These are phyloP conservation scores for Tricholoma sp. DNA, from an alignment of 768 basidiomycete species.

Conservation along the genomic window DNA sequence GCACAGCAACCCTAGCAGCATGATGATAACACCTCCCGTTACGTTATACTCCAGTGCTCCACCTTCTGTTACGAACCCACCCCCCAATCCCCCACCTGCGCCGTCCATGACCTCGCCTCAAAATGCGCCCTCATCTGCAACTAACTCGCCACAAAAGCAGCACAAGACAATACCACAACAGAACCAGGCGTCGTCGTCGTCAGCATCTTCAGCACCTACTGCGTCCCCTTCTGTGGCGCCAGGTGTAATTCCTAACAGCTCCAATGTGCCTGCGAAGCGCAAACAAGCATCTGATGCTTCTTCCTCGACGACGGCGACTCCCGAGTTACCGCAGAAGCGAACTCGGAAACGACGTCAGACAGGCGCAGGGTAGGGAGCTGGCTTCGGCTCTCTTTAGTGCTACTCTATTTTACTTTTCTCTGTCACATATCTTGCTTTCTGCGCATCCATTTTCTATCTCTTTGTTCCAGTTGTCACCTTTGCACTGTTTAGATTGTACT, in stretches of 20 bases:
- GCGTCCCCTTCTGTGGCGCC: slow-evolving; percentile 27
- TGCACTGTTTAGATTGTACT: slow-evolving; percentile 32
- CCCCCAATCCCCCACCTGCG: slow-evolving; percentile 20
- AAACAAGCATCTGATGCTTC: slow-evolving; percentile 40
- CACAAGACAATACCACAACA: slow-evolving; percentile 48
- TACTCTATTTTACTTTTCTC: slow-evolving; percentile 17
- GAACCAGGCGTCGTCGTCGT: slow-evolving; percentile 22
- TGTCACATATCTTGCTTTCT: slow-evolving; percentile 17
- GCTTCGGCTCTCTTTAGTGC: slow-evolving; percentile 14
- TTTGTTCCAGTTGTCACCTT: slow-evolving; percentile 5
- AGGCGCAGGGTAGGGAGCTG: slow-evolving; percentile 27
- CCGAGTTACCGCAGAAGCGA: slow-evolving; percentile 45
- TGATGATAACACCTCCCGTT: slow-evolving; percentile 25
- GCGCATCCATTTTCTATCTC: neutral
- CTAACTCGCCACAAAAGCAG: slow-evolving; percentile 58
- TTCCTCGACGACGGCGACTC: slow-evolving; percentile 47
- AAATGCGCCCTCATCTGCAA: slow-evolving; percentile 44
- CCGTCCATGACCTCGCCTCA: slow-evolving; percentile 42
- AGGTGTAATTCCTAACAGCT: slow-evolving; percentile 39
- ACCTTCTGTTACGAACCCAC: slow-evolving; percentile 41
- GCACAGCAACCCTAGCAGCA: slow-evolving; percentile 14
- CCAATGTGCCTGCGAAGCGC: slow-evolving; percentile 50
- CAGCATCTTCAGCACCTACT: slow-evolving; percentile 25
- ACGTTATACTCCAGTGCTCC: slow-evolving; percentile 50
- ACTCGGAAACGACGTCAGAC: slow-evolving; percentile 52